Base-by-base conservation (phyloP, 179 eudicot species). In the Silene noctiflora region DNA sequence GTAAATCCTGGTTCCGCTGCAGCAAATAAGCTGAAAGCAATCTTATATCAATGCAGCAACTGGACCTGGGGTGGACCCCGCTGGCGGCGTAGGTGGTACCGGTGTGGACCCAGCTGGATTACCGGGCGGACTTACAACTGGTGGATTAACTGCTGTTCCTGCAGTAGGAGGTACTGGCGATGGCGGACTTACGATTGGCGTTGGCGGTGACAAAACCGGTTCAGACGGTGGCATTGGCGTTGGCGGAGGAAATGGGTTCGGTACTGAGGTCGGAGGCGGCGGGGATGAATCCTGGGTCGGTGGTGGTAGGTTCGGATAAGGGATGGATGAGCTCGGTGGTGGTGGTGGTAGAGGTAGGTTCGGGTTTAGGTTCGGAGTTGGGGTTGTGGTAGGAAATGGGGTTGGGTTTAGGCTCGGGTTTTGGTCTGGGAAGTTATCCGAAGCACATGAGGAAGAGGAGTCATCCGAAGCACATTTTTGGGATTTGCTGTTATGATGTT, bases 61-160 rank as follows among this genome's bases (percentile, higher is more conserved):
- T 0, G 95, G 95, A 74, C 88, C 90, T 12, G 91, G 94, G 6
- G 87, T 65, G 33, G 79, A 67, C 78, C 81, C 89, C 67, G 74
- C 78, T 8, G 72, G 72, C 58, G 46, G 46, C 10, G 46, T 39
- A 39, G 46, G 46, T 39, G 69, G 48, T 0, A 20, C 21, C 22
- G 91, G 94, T 27, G 86, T 68, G 25, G 75, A 60, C 75, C 81
- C 89, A 68, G 73, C 76, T 9, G 55, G 84, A 13, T 88, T 80
- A 55, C 75, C 79, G 80, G 90, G 91, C 11, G 90, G 89, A 56
- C 71, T 60, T 4, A 82, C 69, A n/a, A 59, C 9, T 20, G 88
- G 83, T 4, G 83, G 83, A 39, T 61, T 24, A 5, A 78, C 81
- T 6, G 71, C 39, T 0, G 33, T 67, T 17, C 27, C 77, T 0